Evolutionary conservation across 148 eudicot genomes (phyloP), one percentile per base, ranked within the genome.

Genomic region (Dysphania ambrosioides): DNA sequence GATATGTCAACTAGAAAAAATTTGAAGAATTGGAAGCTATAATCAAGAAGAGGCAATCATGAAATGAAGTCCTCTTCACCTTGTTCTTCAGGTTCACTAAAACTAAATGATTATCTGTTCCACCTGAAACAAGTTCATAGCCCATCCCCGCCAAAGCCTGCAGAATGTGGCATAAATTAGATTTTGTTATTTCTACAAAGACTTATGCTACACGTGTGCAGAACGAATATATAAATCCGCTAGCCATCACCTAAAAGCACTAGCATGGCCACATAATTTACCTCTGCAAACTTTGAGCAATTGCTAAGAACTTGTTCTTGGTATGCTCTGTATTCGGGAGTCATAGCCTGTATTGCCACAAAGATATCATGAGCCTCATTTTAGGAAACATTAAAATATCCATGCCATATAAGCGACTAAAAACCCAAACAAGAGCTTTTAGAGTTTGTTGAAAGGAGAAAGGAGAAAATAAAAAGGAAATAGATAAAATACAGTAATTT

Each of bases 281-380:
- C 98, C 87, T 94, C 79, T 41, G 98, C 98, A 87, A 94, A 94
- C 87, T 86, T 94, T 72, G 93, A 69, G 75, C 88, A 81, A 78
- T 94, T 94, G 80, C 89, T 90, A 66, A 94, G 84, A 65, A 94
- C 98, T 90, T 94, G 98, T 82, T 94, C 98, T 86, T 94, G 98
- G 83, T 94, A 94, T 49, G 93, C 97, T 86, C 79, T 94, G 85
- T 88, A 94, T 74, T 91, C 97, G 56, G 96, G 90, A 75, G 98
- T 94, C 68, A 73, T 86, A 59, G 96, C 96, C 98, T 94, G 87
- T 75, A 83, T 63, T 72, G 2, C 32, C 53, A 66, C 57, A 30
- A 34, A 67, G 23, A 72, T 32, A 49, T 75, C 53, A 51, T 26
- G 42, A 79, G 35, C 29, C 59, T 42, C 44, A 5, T 61, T 38